Conservation (phyloP, 1,139 yeast genomes). For the Meyerozyma sp. region DNA sequence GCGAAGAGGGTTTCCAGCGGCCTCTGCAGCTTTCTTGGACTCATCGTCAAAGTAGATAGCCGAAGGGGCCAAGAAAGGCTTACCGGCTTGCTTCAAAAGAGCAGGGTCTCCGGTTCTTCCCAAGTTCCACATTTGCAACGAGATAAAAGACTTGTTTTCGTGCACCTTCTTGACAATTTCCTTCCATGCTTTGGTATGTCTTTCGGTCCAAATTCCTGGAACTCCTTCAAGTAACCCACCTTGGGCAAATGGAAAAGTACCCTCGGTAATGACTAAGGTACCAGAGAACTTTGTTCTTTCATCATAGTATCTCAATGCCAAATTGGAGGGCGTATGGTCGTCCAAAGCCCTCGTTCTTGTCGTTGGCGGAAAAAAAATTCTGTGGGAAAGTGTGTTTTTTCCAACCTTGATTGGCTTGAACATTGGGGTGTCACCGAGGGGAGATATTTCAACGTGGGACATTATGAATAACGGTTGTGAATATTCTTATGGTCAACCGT, state of each 20-base stretch:
- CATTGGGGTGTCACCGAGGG: constrained; percentile 27
- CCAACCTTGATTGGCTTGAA: constrained; percentile 15
- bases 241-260: constrained; percentile 5
- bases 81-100: constrained; percentile 15
- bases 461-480: too few species aligned
- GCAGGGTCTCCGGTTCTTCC: constrained; percentile 22
- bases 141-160: constrained; percentile 7
- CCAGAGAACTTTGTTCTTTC: constrained; percentile 11
- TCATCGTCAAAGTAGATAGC: constrained; percentile 6
- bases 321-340: constrained; percentile 9
- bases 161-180: constrained; percentile 10
- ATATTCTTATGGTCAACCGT: too few species aligned
- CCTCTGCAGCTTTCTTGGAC: constrained; percentile 7
- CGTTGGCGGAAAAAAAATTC: constrained; percentile 13
- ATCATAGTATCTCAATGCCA: constrained; percentile 8
- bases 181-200: constrained; percentile 8
- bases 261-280: constrained; percentile 10
- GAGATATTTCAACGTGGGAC: constrained; percentile 3
- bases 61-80: constrained; percentile 22
- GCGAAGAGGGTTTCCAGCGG: constrained; percentile 8
- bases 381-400: constrained; percentile 7
- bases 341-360: constrained; percentile 11
- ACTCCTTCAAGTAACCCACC: constrained; percentile 2
- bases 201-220: constrained; percentile 10
- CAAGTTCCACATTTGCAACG: constrained; percentile 10